These are phyloP conservation scores for Caloboletus inedulis DNA, from an alignment of 1,284 basidiomycete genomes.

Conservation along the genomic window DNA sequence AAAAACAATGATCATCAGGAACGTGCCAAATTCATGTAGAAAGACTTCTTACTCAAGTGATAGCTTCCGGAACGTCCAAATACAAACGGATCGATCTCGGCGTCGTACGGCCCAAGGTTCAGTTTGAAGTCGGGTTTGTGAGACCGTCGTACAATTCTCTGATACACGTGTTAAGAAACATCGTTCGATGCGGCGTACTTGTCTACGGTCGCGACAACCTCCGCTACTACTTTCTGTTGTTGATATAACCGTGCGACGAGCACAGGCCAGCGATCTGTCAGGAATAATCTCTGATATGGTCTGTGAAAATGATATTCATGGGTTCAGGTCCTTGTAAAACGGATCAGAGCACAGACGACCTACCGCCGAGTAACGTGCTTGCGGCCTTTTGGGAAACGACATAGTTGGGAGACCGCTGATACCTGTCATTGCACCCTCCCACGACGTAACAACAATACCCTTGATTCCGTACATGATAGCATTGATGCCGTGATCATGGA, in stretches of 20 bases:
- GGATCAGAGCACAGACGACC: neutral
- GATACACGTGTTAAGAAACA: neutral
- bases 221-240: neutral
- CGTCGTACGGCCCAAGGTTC: conserved; percentile 41
- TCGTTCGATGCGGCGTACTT: neutral
- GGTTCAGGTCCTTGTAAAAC: neutral
- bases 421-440: conserved; percentile 35
- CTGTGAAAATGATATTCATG: neutral
- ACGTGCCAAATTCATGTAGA: neutral
- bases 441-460: neutral
- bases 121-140: conserved; percentile 44
- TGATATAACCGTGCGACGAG: conserved; percentile 1
- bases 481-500: conserved; percentile 38
- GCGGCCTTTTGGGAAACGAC: conserved; percentile 47
- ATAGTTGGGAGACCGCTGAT: conserved; percentile 47
- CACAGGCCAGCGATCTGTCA: conserved; percentile 4
- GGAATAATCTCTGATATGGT: neutral
- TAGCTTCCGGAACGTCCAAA: conserved; percentile 46
- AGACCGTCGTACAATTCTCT: conserved; percentile 44
- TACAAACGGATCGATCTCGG: conserved; percentile 45
- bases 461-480: conserved; percentile 8
- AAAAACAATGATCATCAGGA: neutral
- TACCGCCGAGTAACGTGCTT: conserved; percentile 32
- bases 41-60: conserved; percentile 33
- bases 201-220: conserved; percentile 1